A percentile compares a stretch with the other conserved stretches of the same genome.
Conservation (phyloP, 495 filamentous ascomycete genomes). For the Talaromyces wortmannii region DNA sequence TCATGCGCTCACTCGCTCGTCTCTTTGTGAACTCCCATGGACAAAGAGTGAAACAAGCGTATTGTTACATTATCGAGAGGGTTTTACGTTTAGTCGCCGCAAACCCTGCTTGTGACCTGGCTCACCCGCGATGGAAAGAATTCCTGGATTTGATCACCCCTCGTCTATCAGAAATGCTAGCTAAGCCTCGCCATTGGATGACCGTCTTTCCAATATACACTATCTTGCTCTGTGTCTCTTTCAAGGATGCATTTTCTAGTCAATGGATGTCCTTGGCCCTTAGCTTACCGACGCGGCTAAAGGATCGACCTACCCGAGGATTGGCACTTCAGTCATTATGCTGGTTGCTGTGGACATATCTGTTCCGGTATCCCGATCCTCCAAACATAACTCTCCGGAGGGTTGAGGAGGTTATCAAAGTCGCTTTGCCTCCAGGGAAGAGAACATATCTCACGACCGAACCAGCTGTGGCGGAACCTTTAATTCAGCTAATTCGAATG, state of each 20-base stretch:
- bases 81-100: constrained; percentile 84
- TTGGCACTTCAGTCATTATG: constrained; percentile 83
- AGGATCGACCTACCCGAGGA: constrained; percentile 74
- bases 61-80: constrained; percentile 83
- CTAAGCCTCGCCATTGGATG: constrained; percentile 86
- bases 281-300: constrained; percentile 67
- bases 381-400: constrained; percentile 63
- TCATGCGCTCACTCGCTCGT: constrained; percentile 71
- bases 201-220: constrained; percentile 80
- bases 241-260: constrained; percentile 69
- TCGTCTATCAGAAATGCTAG: constrained; percentile 71
- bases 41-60: constrained; percentile 82
- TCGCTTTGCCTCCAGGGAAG: constrained; percentile 73
- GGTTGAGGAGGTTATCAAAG: constrained; percentile 77
- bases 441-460: constrained; percentile 76
- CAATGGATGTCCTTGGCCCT: constrained; percentile 82
- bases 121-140: constrained; percentile 75
- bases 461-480: constrained; percentile 71
- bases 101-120: constrained; percentile 62
- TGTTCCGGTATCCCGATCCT: constrained; percentile 75
- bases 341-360: constrained; percentile 91
- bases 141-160: constrained; percentile 71
- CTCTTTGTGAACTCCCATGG: constrained; percentile 82
- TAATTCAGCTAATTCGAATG: constrained; percentile 89
- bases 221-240: constrained; percentile 79